Evolutionary conservation across 257 asterid species (phyloP), one percentile per base, ranked within the genome.

Genomic region (Lavandula angustifolia): DNA sequence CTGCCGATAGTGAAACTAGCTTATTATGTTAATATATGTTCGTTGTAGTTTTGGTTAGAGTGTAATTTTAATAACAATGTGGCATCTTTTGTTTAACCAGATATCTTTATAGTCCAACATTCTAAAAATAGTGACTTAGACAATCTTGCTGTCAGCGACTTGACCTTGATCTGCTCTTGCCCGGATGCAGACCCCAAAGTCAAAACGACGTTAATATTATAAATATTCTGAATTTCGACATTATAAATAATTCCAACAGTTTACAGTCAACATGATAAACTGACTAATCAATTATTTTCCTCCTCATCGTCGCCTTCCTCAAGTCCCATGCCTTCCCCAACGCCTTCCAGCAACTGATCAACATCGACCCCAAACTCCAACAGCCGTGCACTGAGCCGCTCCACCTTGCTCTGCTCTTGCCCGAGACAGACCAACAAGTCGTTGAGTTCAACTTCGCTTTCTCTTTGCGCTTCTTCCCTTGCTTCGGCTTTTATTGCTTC

Each of bases 371-470:
- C 96, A 67, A 91, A 66, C 64, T 91, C 95, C 51, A 51, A 17
- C 14, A 92, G 69, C 70, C 89, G 82, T 38, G 75, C 79, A 62
- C 88, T 77, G 10, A 92, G 96, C 77, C 67, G 87, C 73, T 92
- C 97, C 60, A 84, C 97, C 80, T 85, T 92, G 79, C 90, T 92
- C 77, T 92, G 99, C 58, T 92, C 99, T 77, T 92, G 99, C 66
- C 99, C 97, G 4, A 92, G 95, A 60, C 99, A 92, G 29, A 92
- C 97, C 0, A 92, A 79, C 85, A 92, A 81, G 73, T 92, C 97
- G 4, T 69, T 83, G 70, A 89, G 64, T 49, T 92, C 99, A 41
- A 81, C 87, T 79, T 92, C 99, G 14, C 96, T 92, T 75, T 89
- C 95, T 79, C 76, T 85, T 41, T 69, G 80, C 33, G 96, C 99